phyloP scores from a whole-genome alignment of 2,329 filamentous ascomycete species.

The Alternaria sp. region DNA sequence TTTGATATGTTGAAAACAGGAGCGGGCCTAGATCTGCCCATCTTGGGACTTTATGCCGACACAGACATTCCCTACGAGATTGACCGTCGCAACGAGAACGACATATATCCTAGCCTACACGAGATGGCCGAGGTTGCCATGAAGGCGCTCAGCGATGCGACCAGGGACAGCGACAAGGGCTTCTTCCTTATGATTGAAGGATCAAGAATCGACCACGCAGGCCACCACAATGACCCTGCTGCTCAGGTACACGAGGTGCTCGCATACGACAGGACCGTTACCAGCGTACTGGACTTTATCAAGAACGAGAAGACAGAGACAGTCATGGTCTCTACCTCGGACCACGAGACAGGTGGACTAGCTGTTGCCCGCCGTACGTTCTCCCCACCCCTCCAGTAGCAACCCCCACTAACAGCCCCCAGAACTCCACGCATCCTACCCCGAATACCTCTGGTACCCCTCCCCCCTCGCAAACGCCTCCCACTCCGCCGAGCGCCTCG shows the following conservation, averaged over 20 bases:
- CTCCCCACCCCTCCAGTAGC: neutral
- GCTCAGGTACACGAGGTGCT: slow-evolving; percentile 79
- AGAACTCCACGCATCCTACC: slow-evolving; percentile 68
- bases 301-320: slow-evolving; percentile 74
- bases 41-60: slow-evolving; percentile 83
- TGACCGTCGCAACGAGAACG: slow-evolving; percentile 79
- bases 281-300: slow-evolving; percentile 83
- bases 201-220: slow-evolving; percentile 93
- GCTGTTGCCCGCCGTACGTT: slow-evolving; percentile 75
- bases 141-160: slow-evolving; percentile 78
- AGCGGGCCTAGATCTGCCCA: slow-evolving; percentile 72
- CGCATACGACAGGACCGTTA: slow-evolving; percentile 90
- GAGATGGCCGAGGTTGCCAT: slow-evolving; percentile 91
- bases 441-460: slow-evolving; percentile 81
- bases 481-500: slow-evolving; percentile 74
- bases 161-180: slow-evolving; percentile 81
- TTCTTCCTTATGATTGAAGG: slow-evolving; percentile 99
- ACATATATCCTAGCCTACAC: slow-evolving; percentile 84
- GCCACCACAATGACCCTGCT: slow-evolving; percentile 65
- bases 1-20: slow-evolving; percentile 79
- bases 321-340: slow-evolving; percentile 86
- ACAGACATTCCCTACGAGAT: slow-evolving; percentile 91
- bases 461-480: slow-evolving; percentile 80
- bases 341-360: slow-evolving; percentile 95
- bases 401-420: slow-evolving; percentile 15